phyloP scores from a whole-genome alignment of 345 rosid species.

The Eucalyptus curtisii region DNA sequence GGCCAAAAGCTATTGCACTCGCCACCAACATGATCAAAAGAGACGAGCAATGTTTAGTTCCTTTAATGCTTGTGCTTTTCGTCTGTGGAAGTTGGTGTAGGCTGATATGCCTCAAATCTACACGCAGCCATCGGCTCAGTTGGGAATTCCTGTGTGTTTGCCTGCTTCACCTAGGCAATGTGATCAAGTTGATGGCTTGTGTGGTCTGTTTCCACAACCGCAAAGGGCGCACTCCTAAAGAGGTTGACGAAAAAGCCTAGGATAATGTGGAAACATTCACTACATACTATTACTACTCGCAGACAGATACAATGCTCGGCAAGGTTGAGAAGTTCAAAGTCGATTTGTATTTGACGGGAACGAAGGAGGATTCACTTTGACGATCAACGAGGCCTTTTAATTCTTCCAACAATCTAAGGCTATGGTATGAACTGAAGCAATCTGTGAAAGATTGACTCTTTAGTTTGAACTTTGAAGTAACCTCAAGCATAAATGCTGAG shows the following conservation, averaged over 20 bases:
- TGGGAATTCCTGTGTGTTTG: not conserved
- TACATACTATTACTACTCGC: not conserved
- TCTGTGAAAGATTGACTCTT: not conserved
- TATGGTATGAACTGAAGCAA: not conserved
- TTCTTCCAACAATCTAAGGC: not conserved
- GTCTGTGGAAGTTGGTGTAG: conserved; percentile 1
- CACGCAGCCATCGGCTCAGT: not conserved
- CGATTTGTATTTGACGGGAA: not conserved
- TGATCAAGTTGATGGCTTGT: conserved; percentile 32
- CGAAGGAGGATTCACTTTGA: not conserved
- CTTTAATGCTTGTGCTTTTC: conserved; percentile 2
- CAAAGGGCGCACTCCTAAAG: conserved; percentile 6
- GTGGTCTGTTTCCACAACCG: conserved; percentile 22
- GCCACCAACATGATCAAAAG: not conserved
- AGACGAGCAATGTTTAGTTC: not conserved
- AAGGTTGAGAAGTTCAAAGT: not conserved
- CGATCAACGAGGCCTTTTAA: not conserved
- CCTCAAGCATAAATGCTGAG: not conserved
- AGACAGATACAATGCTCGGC: not conserved
- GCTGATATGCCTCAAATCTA: not conserved
- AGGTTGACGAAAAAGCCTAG: conserved; percentile 12
- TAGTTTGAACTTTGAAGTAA: not conserved
- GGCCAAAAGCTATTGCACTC: not conserved
- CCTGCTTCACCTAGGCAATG: conserved; percentile 14
- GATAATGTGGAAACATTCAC: not conserved